These are phyloP conservation scores for Aspergillus nomiae DNA, from an alignment of 2,329 filamentous ascomycete species.

Conservation along the genomic window DNA sequence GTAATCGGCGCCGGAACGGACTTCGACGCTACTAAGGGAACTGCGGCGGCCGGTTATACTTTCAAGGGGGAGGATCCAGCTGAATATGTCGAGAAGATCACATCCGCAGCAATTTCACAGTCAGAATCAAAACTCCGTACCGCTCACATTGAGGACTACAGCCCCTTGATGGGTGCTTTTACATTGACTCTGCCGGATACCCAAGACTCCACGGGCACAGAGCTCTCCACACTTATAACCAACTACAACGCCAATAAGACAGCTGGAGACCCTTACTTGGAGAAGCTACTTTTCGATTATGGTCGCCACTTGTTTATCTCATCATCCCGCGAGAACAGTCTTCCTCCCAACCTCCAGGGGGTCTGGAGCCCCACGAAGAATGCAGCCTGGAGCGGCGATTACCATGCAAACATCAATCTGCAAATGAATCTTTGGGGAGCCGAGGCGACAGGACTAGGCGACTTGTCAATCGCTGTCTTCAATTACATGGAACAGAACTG, in stretches of 20 bases:
- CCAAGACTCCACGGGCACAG: conserved; percentile 9
- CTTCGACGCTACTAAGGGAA: conserved; percentile 55
- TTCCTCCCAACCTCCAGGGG: conserved; percentile 61
- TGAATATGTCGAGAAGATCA: conserved; percentile 36
- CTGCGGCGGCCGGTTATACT: conserved; percentile 45
- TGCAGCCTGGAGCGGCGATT: conserved; percentile 57
- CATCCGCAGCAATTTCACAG: conserved; percentile 6
- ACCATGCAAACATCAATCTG: conserved; percentile 61
- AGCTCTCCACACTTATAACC: conserved; percentile 12
- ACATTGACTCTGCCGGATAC: conserved; percentile 43
- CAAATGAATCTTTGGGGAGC: conserved; percentile 65
- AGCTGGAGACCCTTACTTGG: conserved; percentile 53
- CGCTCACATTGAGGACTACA: conserved; percentile 21
- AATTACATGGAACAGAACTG: conserved; percentile 57
- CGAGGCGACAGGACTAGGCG: conserved; percentile 55
- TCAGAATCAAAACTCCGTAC: conserved; percentile 16
- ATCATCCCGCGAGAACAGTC: conserved; percentile 52
- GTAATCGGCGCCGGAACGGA: conserved; percentile 48
- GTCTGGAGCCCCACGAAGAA: conserved; percentile 51
- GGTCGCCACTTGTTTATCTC: conserved; percentile 57
- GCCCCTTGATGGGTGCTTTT: conserved; percentile 27
- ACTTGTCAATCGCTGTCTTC: conserved; percentile 51
- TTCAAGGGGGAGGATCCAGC: conserved; percentile 54
- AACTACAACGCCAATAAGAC: conserved; percentile 16
- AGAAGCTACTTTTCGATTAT: conserved; percentile 56